These are phyloP conservation scores for Coffea humblotiana DNA, from an alignment of 305 asterid genomes.

Conservation along the genomic window DNA sequence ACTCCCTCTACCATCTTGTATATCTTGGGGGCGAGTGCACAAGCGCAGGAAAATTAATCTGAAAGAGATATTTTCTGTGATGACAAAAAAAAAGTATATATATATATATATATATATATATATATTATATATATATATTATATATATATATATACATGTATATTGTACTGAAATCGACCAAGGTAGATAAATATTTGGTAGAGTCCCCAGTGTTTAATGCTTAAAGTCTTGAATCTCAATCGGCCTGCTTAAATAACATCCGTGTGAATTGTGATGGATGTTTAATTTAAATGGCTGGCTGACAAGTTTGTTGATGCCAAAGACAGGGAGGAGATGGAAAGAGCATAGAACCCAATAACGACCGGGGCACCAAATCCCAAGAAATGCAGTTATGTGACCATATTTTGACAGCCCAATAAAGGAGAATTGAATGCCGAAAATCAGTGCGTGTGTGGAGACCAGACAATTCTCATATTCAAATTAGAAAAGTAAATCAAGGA, in stretches of 20 bases:
- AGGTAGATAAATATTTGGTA: background rate
- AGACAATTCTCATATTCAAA: background rate
- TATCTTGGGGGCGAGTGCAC: too few relatives aligned
- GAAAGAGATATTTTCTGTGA: too few relatives aligned
- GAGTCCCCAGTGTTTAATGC: background rate
- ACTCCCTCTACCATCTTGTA: too few relatives aligned
- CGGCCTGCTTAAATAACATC: background rate
- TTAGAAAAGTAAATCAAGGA: background rate
- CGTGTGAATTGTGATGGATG: background rate
- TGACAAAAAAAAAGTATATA: too few relatives aligned
- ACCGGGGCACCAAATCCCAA: background rate
- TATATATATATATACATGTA: too few relatives aligned
- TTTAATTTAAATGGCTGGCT: too few relatives aligned
- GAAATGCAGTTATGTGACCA: background rate
- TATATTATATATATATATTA: too few relatives aligned
- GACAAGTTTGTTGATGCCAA: background rate
- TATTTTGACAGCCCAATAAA: background rate
- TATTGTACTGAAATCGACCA: background rate
- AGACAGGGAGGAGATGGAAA: background rate
- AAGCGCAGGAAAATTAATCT: too few relatives aligned
- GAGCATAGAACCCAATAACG: background rate
- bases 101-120: too few relatives aligned
- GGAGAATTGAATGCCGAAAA: background rate
- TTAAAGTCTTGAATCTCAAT: background rate
- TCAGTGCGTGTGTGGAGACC: background rate